phyloP scores from a whole-genome alignment of 23 red algal species.

The Porphyridium purpureum region DNA sequence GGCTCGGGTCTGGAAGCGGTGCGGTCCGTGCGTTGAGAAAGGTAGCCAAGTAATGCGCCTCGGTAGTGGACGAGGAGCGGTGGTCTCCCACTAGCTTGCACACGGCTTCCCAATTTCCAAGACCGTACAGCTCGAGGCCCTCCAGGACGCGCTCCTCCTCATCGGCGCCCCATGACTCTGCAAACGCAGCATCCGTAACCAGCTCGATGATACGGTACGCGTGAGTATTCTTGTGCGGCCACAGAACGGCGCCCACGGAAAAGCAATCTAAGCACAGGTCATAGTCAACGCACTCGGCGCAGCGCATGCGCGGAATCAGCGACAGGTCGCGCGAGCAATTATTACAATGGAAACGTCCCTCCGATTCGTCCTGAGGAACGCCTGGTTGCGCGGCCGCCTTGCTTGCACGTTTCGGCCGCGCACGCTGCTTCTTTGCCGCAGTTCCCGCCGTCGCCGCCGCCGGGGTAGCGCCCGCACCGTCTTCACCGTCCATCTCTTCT shows the following conservation, averaged over 20 bases:
- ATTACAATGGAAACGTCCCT: slow-evolving; percentile 85
- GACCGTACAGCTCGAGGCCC: slow-evolving; percentile 76
- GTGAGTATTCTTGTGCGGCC: slow-evolving; percentile 45
- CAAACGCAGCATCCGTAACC: slow-evolving; percentile 28
- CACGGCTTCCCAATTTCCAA: slow-evolving; percentile 93
- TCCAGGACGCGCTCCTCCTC: slow-evolving; percentile 93
- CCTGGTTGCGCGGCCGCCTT: too few species aligned
- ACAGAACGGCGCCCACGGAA: slow-evolving; percentile 58
- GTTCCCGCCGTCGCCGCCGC: too few species aligned
- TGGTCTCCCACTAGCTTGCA: slow-evolving; percentile 37
- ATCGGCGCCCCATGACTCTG: slow-evolving; percentile 56
- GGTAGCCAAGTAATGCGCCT: slow-evolving; percentile 46
- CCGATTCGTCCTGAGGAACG: slow-evolving; percentile 28
- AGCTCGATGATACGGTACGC: slow-evolving; percentile 64
- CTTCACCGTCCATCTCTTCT: too few species aligned
- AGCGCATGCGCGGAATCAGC: slow-evolving; percentile 53
- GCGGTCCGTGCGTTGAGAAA: slow-evolving; percentile 29
- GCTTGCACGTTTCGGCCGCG: too few species aligned
- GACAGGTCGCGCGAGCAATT: slow-evolving; percentile 80
- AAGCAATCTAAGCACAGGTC: slow-evolving; percentile 97
- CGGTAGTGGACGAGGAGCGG: slow-evolving; percentile 39
- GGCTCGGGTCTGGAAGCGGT: slow-evolving; percentile 37
- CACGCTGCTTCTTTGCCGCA: too few species aligned
- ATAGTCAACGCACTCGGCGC: slow-evolving; percentile 90
- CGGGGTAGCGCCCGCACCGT: too few species aligned